Percentiles rank a stretch among this genome's conserved stretches.
These are phyloP conservation scores for Eimeria acervulina DNA, from an alignment of 169 alveolate genomes.

Conservation along the genomic window DNA sequence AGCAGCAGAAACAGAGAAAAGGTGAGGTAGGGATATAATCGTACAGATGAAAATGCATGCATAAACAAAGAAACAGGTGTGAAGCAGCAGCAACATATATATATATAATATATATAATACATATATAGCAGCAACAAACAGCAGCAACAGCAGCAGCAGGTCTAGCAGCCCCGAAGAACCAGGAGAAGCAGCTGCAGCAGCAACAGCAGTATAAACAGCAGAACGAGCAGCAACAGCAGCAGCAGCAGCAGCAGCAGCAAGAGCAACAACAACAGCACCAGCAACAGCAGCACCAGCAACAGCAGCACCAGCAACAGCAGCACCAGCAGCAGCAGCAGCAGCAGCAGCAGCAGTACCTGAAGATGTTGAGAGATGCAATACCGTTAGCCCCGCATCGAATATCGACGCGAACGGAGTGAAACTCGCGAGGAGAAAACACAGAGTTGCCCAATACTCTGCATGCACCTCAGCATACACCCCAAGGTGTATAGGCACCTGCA, in stretches of 20 bases:
- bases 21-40: not conserved
- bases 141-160: no score
- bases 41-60: not conserved
- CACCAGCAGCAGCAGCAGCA: slow-evolving; percentile 29
- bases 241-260: slow-evolving; percentile 13
- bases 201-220: not conserved
- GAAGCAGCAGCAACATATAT: slow-evolving; percentile 3
- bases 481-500: no score
- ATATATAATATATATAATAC: not conserved
- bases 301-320: not conserved
- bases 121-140: no score
- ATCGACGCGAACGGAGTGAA: slow-evolving; percentile 74
- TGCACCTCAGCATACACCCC: no score
- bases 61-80: not conserved
- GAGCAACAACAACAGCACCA: not conserved
- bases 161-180: not conserved
- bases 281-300: not conserved
- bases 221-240: no score
- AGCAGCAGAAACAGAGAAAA: no score
- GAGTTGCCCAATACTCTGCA: slow-evolving; percentile 54
- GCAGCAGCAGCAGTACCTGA: slow-evolving; percentile 49
- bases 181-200: slow-evolving; percentile 28
- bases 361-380: slow-evolving; percentile 62
- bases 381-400: slow-evolving; percentile 68
- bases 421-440: slow-evolving; percentile 51